Base-by-base conservation (phyloP, 805 yeast species). In the Maudiozyma pseudohumilis region DNA sequence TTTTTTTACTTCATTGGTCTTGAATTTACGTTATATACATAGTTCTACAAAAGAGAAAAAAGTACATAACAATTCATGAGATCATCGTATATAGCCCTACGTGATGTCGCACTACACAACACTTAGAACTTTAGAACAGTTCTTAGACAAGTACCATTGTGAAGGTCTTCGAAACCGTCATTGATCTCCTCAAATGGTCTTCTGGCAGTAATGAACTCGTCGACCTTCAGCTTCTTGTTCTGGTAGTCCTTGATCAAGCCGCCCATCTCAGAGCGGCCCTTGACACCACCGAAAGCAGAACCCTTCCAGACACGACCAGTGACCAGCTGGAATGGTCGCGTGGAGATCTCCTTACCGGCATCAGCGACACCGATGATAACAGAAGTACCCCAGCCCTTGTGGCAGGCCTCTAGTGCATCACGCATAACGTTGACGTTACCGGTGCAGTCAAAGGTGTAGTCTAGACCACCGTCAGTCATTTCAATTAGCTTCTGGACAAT, bases 221-320 rank as follows among this genome's bases (percentile, higher is more conserved):
- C 95, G 46, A 89, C 94, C 70, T 80, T 84, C 58, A 89, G 69
- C 48, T 68, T 70, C 49, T 95, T 95, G 31, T 65, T 63, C 69
- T 83, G 63, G 65, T 89, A 89, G 60, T 82, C 88, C 41, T 85
- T 80, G 40, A 92, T 95, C 41, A 88, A 71, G 16, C 77, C 85
- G 35, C 95, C 96, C 69, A 92, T 74, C 69, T 92, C 96, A 29
- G 95, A 60, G 70, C 96, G 82, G 59, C 98, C 97, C 68, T 92
- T 92, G 58, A 92, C 87, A 62, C 97, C 98, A 55, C 99, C 99
- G 53, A 86, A 92, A n/a, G 99, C 99, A 56, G 95, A 85, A 53
- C 99, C 99, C 63, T 76, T 83, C 97, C 98, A 89, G 37, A 84
- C 95, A 68, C 98, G 80, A 52, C 99, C 99, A 29, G 97, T 92